Percentiles rank a stretch among this genome's conserved stretches.
These are phyloP conservation scores for Boeremia lycopersici DNA, from an alignment of 2,329 filamentous ascomycete species.

Conservation along the genomic window DNA sequence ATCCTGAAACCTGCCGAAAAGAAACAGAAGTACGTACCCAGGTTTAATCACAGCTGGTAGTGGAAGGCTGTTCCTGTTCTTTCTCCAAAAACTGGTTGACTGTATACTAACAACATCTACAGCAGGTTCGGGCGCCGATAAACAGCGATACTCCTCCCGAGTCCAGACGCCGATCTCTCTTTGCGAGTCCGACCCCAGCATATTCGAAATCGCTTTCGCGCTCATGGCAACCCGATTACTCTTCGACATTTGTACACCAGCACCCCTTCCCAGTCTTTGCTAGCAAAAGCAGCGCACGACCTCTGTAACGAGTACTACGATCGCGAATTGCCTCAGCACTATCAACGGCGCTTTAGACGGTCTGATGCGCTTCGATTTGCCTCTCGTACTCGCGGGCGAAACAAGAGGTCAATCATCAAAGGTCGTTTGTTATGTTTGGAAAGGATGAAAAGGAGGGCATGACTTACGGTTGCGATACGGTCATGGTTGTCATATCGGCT, in stretches of 20 bases:
- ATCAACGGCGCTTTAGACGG: constrained; percentile 14
- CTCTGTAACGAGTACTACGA: constrained; percentile 20
- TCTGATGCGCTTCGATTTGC: constrained; percentile 21
- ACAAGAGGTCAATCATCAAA: constrained; percentile 25
- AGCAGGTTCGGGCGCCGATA: constrained; percentile 97
- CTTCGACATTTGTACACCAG: constrained; percentile 39
- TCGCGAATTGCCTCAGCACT: constrained; percentile 15
- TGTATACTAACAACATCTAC: constrained; percentile 59
- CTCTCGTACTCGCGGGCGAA: constrained; percentile 34
- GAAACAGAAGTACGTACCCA: constrained; percentile 99
- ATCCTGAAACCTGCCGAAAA: constrained; percentile 99
- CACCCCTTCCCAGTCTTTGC: constrained; percentile 26
- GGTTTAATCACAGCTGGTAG: constrained; percentile 72
- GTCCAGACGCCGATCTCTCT: constrained; percentile 37
- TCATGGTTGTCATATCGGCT: constrained; percentile 31
- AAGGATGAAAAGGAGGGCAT: constrained; percentile 26
- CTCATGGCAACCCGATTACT: constrained; percentile 38
- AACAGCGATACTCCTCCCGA: constrained; percentile 44
- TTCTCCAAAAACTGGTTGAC: constrained; percentile 39
- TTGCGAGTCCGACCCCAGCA: constrained; percentile 35
- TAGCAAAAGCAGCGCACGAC: constrained; percentile 28
- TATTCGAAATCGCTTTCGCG: constrained; percentile 43
- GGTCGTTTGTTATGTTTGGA: constrained; percentile 19
- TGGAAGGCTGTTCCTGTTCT: constrained; percentile 59
- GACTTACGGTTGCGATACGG: constrained; percentile 32